Conservation (phyloP, 2,329 filamentous ascomycete species). For the Fusarium circinatum region DNA sequence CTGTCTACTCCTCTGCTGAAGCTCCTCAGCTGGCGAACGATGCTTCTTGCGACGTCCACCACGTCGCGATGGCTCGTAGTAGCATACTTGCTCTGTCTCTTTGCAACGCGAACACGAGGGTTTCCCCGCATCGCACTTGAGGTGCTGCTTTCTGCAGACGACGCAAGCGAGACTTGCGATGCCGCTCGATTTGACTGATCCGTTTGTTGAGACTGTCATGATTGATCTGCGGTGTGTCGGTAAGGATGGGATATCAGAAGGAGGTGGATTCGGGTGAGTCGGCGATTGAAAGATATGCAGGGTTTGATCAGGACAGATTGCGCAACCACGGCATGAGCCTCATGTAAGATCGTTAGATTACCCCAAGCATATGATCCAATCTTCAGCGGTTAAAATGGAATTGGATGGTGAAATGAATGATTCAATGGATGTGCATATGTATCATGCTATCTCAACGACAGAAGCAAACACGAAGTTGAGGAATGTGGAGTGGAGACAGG, state of each 20-base stretch:
- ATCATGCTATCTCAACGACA: neutral
- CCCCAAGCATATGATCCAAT: neutral
- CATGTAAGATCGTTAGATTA: neutral
- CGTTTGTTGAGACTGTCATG: constrained; percentile 16
- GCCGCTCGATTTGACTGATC: constrained; percentile 15
- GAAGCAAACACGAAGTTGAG: neutral
- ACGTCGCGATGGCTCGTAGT: constrained; percentile 38
- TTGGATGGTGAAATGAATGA: fast-evolving
- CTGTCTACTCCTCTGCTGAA: neutral
- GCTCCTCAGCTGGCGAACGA: neutral
- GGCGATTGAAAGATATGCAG: constrained; percentile 16
- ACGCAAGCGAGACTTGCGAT: constrained; percentile 34
- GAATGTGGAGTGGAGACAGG: neutral
- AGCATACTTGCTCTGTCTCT: constrained; percentile 15
- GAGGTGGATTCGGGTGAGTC: constrained; percentile 1
- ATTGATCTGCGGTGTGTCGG: neutral
- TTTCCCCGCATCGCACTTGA: constrained; percentile 38
- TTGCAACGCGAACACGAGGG: constrained; percentile 36
- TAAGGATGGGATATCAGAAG: neutral
- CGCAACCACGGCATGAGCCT: neutral
- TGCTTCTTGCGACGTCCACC: constrained; percentile 32
- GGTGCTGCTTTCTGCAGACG: constrained; percentile 37
- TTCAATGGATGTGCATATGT: neutral
- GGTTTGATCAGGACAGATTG: neutral
- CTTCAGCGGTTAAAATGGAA: no score